A percentile compares a stretch with the other conserved stretches of the same genome.
Evolutionary conservation across 192 early-diverging fungal genomes (phyloP).

Genomic region (Podila epigama): DNA sequence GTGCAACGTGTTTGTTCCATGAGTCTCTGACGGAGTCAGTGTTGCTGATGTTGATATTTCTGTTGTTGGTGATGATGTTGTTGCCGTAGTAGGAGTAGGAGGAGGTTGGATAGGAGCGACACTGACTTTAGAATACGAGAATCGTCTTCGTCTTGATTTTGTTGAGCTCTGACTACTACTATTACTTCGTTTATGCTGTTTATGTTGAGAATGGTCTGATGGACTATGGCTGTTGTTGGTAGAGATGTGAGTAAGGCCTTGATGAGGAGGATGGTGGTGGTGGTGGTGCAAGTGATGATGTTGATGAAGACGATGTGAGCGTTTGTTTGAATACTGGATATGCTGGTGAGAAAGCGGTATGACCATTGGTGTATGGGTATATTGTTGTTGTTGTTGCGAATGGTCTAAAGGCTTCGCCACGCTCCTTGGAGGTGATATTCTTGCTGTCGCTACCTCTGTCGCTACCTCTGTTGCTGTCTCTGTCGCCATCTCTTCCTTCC

Average conservation of each 20-base stretch:
- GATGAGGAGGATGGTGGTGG: background rate
- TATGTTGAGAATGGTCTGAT: no score
- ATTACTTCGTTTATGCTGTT: background rate
- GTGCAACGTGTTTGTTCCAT: background rate
- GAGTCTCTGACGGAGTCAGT: background rate
- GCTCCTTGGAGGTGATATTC: background rate
- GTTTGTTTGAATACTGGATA: constrained; percentile 12
- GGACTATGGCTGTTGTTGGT: background rate
- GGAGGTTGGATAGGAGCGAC: background rate
- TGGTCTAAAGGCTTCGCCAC: no score
- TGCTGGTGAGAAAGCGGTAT: constrained; percentile 14
- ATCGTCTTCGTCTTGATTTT: constrained; percentile 13
- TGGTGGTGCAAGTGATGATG: constrained; percentile 7
- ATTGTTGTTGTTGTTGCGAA: no score
- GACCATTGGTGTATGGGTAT: no score
- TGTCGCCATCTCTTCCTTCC: background rate
- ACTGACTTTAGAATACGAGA: constrained; percentile 31
- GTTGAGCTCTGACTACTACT: background rate
- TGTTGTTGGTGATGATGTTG: background rate
- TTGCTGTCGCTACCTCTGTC: background rate
- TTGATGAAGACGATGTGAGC: constrained; percentile 2
- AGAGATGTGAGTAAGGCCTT: no score
- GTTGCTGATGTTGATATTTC: background rate
- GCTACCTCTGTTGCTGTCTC: background rate
- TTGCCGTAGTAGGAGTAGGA: background rate